Conservation (phyloP, 83 land plant genomes). For the Picea mariana region DNA sequence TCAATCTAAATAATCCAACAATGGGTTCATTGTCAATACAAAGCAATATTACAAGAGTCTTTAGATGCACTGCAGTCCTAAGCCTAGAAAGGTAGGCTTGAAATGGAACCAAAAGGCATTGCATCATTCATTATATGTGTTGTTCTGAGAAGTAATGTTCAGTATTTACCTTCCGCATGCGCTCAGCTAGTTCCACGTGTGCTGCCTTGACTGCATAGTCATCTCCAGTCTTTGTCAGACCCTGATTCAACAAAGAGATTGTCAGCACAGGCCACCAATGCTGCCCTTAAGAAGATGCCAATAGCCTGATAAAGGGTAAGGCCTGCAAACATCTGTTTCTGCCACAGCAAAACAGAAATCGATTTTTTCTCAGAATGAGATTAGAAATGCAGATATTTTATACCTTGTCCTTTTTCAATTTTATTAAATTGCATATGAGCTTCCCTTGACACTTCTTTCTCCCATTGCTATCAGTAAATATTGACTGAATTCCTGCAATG, state of each 20-base stretch:
- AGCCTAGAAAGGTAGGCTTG: background rate
- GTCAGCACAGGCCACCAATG: background rate
- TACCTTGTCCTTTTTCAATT: background rate
- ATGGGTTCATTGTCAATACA: background rate
- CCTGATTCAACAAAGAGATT: constrained; percentile 41
- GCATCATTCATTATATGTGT: background rate
- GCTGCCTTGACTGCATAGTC: constrained; percentile 97
- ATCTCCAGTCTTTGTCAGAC: constrained; percentile 94
- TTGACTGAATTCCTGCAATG: no score
- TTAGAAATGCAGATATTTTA: background rate
- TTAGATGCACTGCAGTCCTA: background rate
- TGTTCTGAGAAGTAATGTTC: background rate
- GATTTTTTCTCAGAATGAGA: background rate
- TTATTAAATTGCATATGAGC: background rate
- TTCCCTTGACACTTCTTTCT: background rate
- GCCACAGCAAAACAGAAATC: background rate
- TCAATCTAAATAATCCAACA: background rate
- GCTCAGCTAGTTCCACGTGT: constrained; percentile 99
- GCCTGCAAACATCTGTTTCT: background rate
- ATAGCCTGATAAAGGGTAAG: no score
- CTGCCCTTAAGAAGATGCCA: background rate
- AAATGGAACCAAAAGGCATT: background rate
- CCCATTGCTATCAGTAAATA: no score
- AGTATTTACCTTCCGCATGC: constrained; percentile 90
- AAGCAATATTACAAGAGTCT: background rate